Evolutionary conservation across 2,329 filamentous ascomycete species (phyloP).

Genomic region (Penicillium frequentans): DNA sequence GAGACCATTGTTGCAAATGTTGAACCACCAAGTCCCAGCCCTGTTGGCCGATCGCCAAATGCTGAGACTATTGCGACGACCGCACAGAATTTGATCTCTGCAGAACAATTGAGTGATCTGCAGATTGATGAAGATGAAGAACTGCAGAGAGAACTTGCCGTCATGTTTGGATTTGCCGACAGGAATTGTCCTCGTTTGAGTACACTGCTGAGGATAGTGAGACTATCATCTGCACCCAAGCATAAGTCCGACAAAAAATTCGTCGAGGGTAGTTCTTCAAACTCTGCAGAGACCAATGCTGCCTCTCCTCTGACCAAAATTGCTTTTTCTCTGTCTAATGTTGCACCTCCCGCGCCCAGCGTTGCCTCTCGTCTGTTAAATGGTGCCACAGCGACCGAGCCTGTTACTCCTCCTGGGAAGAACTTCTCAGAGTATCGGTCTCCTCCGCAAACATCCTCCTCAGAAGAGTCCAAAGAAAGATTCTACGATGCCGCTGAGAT

Average conservation of each 20-base stretch:
- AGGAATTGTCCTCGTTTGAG: too few species aligned
- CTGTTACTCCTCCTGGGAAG: neutral
- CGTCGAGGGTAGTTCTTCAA: too few species aligned
- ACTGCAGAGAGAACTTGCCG: neutral
- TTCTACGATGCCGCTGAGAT: neutral
- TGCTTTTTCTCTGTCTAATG: too few species aligned
- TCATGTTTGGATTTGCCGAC: neutral
- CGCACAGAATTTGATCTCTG: neutral
- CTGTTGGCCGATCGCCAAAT: neutral
- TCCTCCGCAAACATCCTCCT: neutral
- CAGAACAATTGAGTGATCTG: neutral
- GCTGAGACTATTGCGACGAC: neutral
- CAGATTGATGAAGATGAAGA: neutral
- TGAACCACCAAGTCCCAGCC: too few species aligned
- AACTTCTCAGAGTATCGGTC: neutral
- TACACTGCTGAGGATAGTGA: too few species aligned
- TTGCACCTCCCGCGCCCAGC: too few species aligned
- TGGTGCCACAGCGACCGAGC: neutral
- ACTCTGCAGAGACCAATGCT: too few species aligned
- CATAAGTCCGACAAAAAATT: too few species aligned
- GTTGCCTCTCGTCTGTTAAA: too few species aligned
- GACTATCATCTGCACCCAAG: neutral
- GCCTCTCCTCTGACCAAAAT: too few species aligned
- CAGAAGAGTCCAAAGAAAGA: neutral
- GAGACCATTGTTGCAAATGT: neutral